Conservation (phyloP, 768 basidiomycete species). For the Tylopilus vinaceipallidus region DNA sequence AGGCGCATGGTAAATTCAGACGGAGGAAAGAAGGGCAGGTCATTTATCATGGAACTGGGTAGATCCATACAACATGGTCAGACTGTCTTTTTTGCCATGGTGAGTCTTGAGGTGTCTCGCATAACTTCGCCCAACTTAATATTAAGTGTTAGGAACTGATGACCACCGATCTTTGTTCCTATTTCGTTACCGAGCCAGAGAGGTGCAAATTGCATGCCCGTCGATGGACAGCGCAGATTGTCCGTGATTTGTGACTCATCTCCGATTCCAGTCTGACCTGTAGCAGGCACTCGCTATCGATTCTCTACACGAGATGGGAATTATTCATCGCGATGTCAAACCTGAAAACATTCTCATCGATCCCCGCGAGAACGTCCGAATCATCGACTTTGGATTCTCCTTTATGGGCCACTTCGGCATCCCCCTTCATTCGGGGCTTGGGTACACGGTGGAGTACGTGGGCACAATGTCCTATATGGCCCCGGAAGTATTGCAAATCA, state of each 20-base stretch:
- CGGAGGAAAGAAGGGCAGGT: slow-evolving; percentile 20
- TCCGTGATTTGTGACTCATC: slow-evolving; percentile 10
- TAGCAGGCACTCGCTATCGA: slow-evolving; percentile 40
- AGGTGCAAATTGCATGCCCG: slow-evolving; percentile 29
- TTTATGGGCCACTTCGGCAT: slow-evolving; percentile 14
- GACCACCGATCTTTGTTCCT: slow-evolving; percentile 35
- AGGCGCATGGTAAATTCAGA: slow-evolving; percentile 31
- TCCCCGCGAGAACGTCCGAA: slow-evolving; percentile 36
- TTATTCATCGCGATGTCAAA: slow-evolving; percentile 70
- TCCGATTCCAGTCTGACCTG: neutral
- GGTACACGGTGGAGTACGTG: slow-evolving; percentile 25
- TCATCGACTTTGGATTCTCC: slow-evolving; percentile 42
- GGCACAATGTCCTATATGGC: slow-evolving; percentile 41
- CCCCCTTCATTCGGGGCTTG: slow-evolving; percentile 11
- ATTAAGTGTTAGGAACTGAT: slow-evolving; percentile 38
- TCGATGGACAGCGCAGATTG: slow-evolving; percentile 42
- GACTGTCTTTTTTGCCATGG: slow-evolving; percentile 40
- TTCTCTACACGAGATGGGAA: slow-evolving; percentile 54
- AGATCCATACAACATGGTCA: slow-evolving; percentile 33
- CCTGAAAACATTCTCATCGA: slow-evolving; percentile 68
- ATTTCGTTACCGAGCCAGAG: slow-evolving; percentile 26
- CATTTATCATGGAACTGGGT: slow-evolving; percentile 40
- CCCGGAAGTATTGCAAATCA: slow-evolving; percentile 38
- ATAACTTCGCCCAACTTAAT: neutral
- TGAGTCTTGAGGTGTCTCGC: slow-evolving; percentile 13